Evolutionary conservation across 2,329 filamentous ascomycete genomes (phyloP).

Genomic region (Microthyrium microscopicum): DNA sequence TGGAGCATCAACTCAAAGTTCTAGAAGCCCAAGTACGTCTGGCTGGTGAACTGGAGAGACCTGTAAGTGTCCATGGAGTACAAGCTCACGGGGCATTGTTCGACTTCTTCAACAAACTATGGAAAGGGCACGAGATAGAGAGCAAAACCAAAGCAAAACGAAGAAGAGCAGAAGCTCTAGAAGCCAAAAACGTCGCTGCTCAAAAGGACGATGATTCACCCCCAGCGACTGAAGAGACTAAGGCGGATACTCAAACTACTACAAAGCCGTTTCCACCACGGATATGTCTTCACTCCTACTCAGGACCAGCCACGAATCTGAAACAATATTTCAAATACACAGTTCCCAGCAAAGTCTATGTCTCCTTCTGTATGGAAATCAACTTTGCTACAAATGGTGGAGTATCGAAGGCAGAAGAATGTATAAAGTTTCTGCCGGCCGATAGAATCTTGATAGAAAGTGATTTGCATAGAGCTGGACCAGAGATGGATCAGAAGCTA

Average conservation of each 20-base stretch:
- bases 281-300: conserved; percentile 90
- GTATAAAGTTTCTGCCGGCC: conserved; percentile 57
- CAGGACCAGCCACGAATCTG: conserved; percentile 56
- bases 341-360: conserved; percentile 63
- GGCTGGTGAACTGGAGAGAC: conserved; percentile 47
- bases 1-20: conserved; percentile 51
- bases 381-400: conserved; percentile 47
- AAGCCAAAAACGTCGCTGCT: background rate
- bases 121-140: conserved; percentile 53
- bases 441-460: conserved; percentile 74
- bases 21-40: conserved; percentile 53
- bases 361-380: conserved; percentile 74
- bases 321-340: conserved; percentile 59
- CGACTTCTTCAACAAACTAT: conserved; percentile 46
- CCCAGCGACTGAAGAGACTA: background rate
- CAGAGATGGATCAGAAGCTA: conserved; percentile 60
- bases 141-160: conserved; percentile 42
- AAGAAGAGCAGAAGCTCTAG: conserved; percentile 14
- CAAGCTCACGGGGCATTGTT: conserved; percentile 58
- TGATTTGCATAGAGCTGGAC: conserved; percentile 70
- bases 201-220: background rate
- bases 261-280: conserved; percentile 62
- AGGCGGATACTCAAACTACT: conserved; percentile 7
- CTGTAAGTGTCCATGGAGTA: conserved; percentile 57
- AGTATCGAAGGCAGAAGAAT: conserved; percentile 39